Evolutionary conservation across 306 rosid genomes (phyloP).

Genomic region (Pachyrhizus erosus): DNA sequence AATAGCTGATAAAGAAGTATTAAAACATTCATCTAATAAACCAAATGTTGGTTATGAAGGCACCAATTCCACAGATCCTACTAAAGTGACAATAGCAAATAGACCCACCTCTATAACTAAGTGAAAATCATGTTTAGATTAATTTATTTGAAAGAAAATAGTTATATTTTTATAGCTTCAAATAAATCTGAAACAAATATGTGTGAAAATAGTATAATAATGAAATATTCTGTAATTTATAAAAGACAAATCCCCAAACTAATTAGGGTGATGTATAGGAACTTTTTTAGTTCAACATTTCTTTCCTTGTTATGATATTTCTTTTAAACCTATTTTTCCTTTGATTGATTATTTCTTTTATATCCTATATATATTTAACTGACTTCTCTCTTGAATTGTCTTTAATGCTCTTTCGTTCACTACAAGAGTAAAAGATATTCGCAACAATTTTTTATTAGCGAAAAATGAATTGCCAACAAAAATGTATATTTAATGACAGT

Average conservation of each 20-base stretch:
- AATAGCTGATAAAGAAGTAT: slow-evolving; percentile 51
- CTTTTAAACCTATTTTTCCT: neutral
- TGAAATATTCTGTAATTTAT: neutral
- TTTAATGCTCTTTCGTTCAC: no score
- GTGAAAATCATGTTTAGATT: neutral
- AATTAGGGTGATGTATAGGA: neutral
- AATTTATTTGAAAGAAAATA: neutral
- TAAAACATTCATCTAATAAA: slow-evolving; percentile 7
- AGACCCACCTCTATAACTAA: neutral
- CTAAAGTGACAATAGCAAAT: neutral
- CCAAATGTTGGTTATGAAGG: neutral
- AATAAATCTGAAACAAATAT: neutral
- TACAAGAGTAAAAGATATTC: no score
- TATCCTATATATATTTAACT: no score
- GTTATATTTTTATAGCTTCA: neutral
- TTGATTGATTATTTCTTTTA: no score
- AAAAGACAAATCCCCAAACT: neutral
- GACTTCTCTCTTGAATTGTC: no score
- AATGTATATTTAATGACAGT: no score
- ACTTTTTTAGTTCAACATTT: neutral
- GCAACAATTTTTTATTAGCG: no score
- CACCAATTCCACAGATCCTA: neutral
- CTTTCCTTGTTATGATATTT: neutral
- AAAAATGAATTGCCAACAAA: no score
- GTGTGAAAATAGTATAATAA: neutral